Base-by-base conservation (phyloP, 257 asterid genomes). In the Hygrophila difformis region DNA sequence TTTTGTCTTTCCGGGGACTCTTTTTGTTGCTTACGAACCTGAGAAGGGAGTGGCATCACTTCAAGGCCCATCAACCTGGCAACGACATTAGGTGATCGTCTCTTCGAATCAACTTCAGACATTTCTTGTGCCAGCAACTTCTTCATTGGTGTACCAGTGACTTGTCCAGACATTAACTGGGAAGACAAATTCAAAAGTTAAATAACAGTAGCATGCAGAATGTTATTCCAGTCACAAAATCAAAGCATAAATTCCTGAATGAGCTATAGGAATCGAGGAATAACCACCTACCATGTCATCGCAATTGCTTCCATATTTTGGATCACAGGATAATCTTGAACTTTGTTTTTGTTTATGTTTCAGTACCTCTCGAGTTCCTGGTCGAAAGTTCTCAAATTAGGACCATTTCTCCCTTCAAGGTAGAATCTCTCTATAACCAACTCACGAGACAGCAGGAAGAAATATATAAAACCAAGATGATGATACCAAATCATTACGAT, bases 51-150 rank as follows among this genome's bases (percentile, higher is more conserved):
- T 20, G 86, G 93, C 45, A 77, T 66, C 50, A 81, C 79, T 49
- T 81, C 97, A 10, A 85, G 74, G 40, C 94, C 95, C 91, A 78
- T 89, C 63, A 89, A 66, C 66, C 74, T 67, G 52, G 94, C 95
- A 47, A 89, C 56, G 14, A 77, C 69, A 51, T 72, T 73, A 1
- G 81, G 84, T 1, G 81, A 51, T 29, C 79, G 62, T 65, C 71
- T 77, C 72, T 67, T 81, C 13, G 70, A 15, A 53, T 79, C 91
- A 21, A 44, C 70, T 61, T 89, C 91, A 6, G 79, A 59, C 84
- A 84, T 77, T 66, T 88, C 95, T 56, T 67, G 72, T 8, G 85
- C 93, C 55, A 81, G 79, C 28, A 88, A 67, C 60, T 65, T 74
- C 78, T 82, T 88, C 65, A 88, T 76, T 22, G 84, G 79, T 42